phyloP scores from a whole-genome alignment of 2,329 filamentous ascomycete species.

The Pseudonectria foliicola region DNA sequence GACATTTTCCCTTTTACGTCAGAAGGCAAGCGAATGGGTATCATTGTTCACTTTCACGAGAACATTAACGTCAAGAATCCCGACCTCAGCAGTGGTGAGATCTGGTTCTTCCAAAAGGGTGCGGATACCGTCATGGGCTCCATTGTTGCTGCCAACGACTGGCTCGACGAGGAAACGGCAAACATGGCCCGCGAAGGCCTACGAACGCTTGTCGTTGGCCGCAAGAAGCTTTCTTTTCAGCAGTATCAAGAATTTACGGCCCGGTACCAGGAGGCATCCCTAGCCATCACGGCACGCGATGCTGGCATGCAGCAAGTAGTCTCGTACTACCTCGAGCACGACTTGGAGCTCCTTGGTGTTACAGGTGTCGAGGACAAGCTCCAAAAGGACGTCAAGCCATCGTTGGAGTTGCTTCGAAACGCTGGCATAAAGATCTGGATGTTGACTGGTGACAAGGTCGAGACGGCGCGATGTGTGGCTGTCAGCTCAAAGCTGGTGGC shows the following conservation, averaged over 20 bases:
- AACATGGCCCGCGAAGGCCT: slow-evolving; percentile 98
- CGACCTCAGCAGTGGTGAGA: slow-evolving; percentile 59
- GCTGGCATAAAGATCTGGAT: slow-evolving; percentile 99
- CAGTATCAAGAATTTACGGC: slow-evolving; percentile 76
- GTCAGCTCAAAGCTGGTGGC: slow-evolving; percentile 91
- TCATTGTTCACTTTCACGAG: slow-evolving; percentile 80
- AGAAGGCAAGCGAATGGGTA: slow-evolving; percentile 96
- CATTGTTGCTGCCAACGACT: slow-evolving; percentile 93
- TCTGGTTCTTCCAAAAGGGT: slow-evolving; percentile 98
- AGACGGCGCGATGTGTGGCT: slow-evolving; percentile 93
- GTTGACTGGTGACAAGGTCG: slow-evolving; percentile 97
- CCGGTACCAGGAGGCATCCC: slow-evolving; percentile 69
- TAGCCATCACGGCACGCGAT: slow-evolving; percentile 76
- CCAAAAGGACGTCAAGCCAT: slow-evolving; percentile 91
- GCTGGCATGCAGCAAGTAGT: slow-evolving; percentile 74
- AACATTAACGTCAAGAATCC: slow-evolving; percentile 40
- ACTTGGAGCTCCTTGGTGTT: slow-evolving; percentile 90
- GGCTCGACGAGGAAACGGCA: slow-evolving; percentile 97
- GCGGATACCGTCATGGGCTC: slow-evolving; percentile 97
- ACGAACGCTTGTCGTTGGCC: slow-evolving; percentile 88
- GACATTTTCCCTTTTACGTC: slow-evolving; percentile 98
- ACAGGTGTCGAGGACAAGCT: slow-evolving; percentile 97
- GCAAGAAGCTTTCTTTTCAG: slow-evolving; percentile 70
- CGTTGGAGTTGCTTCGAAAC: slow-evolving; percentile 87
- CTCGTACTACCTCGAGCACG: slow-evolving; percentile 72